Percentiles rank a stretch among this genome's conserved stretches.
phyloP scores from a whole-genome alignment of 75 land plant genomes.

The Pinus albicaulis region DNA sequence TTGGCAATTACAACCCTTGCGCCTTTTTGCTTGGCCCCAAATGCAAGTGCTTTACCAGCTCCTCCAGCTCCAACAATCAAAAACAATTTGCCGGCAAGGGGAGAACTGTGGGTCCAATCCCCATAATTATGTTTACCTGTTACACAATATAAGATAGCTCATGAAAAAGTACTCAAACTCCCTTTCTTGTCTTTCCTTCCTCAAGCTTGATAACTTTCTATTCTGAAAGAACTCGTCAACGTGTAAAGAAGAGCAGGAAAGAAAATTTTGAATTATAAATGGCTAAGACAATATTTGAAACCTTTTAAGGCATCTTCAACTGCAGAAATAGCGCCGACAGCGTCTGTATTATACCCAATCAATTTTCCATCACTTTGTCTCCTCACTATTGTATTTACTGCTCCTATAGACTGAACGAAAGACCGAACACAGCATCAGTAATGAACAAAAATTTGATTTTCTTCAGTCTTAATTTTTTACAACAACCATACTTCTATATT shows the following conservation, averaged over 20 bases:
- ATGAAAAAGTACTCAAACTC: too few species aligned
- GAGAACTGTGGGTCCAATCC: constrained; percentile 32
- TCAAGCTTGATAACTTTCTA: not conserved
- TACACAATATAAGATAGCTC: not conserved
- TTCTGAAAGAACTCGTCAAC: not conserved
- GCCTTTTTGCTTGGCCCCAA: constrained; percentile 92
- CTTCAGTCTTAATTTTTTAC: not conserved
- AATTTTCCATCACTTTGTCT: constrained; percentile 79
- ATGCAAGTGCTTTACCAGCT: constrained; percentile 98
- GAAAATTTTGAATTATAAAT: not conserved
- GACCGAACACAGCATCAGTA: constrained; percentile 7
- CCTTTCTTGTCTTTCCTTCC: not conserved
- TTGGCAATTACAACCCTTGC: constrained; percentile 93
- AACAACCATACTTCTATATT: not conserved
- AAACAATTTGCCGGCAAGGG: constrained; percentile 69
- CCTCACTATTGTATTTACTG: constrained; percentile 84
- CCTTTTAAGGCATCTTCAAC: constrained; percentile 83
- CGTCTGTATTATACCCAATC: constrained; percentile 93
- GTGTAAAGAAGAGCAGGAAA: not conserved
- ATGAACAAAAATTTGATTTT: not conserved
- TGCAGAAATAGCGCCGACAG: constrained; percentile 85
- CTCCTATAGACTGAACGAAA: constrained; percentile 80
- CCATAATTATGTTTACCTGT: not conserved
- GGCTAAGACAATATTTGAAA: constrained; percentile 5
- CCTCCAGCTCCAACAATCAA: constrained; percentile 99